phyloP scores from a whole-genome alignment of 2,329 filamentous ascomycete species.

The Diaporthe nobilis region DNA sequence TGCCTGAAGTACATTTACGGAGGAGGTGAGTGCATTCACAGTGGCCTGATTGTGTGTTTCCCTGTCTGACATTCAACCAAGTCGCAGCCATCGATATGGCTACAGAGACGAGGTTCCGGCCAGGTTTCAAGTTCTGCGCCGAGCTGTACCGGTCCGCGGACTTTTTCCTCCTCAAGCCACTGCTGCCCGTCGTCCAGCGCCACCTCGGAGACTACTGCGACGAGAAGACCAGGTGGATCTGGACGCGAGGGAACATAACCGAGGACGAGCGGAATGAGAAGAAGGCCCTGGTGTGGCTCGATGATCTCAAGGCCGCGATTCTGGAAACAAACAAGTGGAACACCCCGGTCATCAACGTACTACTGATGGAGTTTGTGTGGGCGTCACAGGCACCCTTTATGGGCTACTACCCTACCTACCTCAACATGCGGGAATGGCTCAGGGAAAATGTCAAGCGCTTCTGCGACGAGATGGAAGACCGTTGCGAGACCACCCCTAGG shows the following conservation, averaged over 20 bases:
- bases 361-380: conserved; percentile 5
- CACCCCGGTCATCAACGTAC: neutral
- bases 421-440: neutral
- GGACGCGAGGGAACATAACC: rapidly evolving
- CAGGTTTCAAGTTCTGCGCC: neutral
- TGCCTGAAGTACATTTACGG: conserved; percentile 3
- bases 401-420: rapidly evolving
- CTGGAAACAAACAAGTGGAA: neutral
- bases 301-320: neutral
- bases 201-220: neutral
- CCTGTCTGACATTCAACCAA: neutral
- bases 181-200: neutral
- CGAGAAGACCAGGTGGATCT: neutral
- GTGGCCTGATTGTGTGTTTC: rapidly evolving
- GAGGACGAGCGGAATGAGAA: neutral
- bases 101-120: no score
- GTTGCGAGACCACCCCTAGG: no score
- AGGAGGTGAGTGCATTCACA: neutral
- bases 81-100: neutral
- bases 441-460: rapidly evolving
- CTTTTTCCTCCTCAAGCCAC: neutral
- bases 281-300: neutral
- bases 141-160: neutral
- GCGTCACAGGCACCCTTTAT: rapidly evolving
- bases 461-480: no score